These are phyloP conservation scores for Didymella arachidicola DNA, from an alignment of 2,329 filamentous ascomycete genomes.

Conservation along the genomic window DNA sequence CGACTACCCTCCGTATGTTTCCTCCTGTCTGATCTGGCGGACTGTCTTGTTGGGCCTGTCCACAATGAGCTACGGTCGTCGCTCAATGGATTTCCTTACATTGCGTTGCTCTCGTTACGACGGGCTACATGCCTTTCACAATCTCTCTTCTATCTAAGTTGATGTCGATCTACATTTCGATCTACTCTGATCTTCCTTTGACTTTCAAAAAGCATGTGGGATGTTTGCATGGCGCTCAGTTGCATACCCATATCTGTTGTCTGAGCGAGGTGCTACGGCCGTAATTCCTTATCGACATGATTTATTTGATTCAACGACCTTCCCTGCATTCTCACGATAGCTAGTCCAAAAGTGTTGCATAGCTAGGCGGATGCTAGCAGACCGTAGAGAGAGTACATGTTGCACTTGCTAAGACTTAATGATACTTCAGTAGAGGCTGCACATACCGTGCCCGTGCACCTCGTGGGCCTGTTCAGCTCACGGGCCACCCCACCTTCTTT, in stretches of 20 bases:
- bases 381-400: background rate
- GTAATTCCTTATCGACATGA: constrained; percentile 18
- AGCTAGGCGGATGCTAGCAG: background rate
- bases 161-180: constrained; percentile 23
- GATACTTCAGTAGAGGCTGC: background rate
- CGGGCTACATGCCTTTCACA: constrained; percentile 10
- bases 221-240: constrained; percentile 20
- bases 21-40: constrained; percentile 20
- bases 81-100: constrained; percentile 41
- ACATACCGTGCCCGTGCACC: too few relatives aligned
- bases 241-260: constrained; percentile 24
- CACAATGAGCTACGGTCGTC: constrained; percentile 28
- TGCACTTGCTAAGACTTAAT: background rate
- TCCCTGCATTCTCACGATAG: constrained; percentile 8
- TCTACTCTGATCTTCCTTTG: constrained; percentile 28
- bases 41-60: constrained; percentile 35
- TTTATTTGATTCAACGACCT: constrained; percentile 13
- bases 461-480: too few relatives aligned
- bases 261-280: constrained; percentile 21
- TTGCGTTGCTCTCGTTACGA: constrained; percentile 23
- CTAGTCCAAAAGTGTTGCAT: constrained; percentile 5
- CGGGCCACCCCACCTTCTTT: too few relatives aligned
- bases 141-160: constrained; percentile 23
- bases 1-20: constrained; percentile 40
- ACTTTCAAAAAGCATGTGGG: constrained; percentile 27